Evolutionary conservation across 2,329 filamentous ascomycete genomes (phyloP).

Genomic region (Nannizziopsis barbatae): DNA sequence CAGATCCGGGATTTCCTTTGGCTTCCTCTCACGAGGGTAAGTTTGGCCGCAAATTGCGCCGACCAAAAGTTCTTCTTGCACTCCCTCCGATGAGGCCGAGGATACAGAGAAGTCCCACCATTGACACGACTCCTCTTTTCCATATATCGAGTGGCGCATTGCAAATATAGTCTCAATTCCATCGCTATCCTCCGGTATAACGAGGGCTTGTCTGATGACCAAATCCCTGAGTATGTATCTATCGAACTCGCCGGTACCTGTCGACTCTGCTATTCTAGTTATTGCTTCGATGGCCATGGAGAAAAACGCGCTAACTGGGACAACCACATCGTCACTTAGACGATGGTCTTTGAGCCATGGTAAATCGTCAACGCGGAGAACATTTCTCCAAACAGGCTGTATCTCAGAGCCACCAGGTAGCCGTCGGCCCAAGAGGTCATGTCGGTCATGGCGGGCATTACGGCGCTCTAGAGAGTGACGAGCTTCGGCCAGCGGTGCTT

Average conservation of each 20-base stretch:
- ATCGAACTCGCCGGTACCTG: background rate
- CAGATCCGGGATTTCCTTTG: background rate
- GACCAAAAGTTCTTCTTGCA: background rate
- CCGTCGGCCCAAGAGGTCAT: conserved; percentile 20
- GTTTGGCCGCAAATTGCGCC: background rate
- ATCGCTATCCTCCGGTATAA: background rate
- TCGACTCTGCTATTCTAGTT: conserved; percentile 9
- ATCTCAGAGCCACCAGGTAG: conserved; percentile 20
- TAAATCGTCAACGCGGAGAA: conserved; percentile 23
- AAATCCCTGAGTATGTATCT: background rate
- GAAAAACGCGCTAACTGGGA: conserved; percentile 36
- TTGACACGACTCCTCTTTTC: background rate
- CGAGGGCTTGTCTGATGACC: background rate
- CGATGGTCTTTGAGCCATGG: conserved; percentile 38
- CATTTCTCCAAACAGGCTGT: conserved; percentile 32
- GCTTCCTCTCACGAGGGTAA: background rate
- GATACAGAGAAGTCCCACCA: conserved; percentile 7
- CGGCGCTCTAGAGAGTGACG: conserved; percentile 1
- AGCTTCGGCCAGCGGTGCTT: conserved; percentile 9
- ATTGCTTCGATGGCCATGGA: conserved; percentile 36
- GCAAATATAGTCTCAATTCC: background rate
- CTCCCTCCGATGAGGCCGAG: background rate
- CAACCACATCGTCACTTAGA: conserved; percentile 30
- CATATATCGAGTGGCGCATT: background rate
- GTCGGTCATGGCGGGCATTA: conserved; percentile 5